Conservation (phyloP, 164 flowering plant genomes). For the Cinnamomum chago region DNA sequence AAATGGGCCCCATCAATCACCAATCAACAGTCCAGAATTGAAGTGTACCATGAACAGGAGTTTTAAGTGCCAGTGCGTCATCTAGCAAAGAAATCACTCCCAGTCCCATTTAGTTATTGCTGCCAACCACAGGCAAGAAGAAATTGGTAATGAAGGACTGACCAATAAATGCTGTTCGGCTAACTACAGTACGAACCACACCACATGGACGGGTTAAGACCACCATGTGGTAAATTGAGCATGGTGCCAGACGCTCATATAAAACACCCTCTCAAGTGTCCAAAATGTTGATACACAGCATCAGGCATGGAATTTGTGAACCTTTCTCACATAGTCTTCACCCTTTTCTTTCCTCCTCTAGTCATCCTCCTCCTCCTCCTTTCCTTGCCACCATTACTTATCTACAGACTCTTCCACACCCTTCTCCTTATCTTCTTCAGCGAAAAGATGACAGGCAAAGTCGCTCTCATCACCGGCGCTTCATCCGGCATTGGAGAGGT, state of each 20-base stretch:
- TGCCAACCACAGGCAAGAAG: too few relatives aligned
- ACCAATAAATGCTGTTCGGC: too few relatives aligned
- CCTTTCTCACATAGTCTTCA: neutral
- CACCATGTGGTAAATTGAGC: neutral
- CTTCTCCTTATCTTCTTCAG: neutral
- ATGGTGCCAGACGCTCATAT: neutral
- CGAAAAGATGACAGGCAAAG: constrained; percentile 11
- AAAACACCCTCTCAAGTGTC: neutral
- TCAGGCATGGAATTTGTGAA: neutral
- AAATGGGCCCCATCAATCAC: too few relatives aligned
- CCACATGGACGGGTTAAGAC: neutral
- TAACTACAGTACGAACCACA: too few relatives aligned
- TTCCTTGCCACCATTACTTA: constrained; percentile 1
- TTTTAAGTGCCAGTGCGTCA: too few relatives aligned
- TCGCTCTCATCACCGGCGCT: constrained; percentile 17
- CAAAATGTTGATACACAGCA: neutral
- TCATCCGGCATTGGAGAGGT: constrained; percentile 21
- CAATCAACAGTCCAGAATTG: too few relatives aligned
- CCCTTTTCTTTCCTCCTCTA: constrained; percentile 1
- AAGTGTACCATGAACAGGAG: too few relatives aligned
- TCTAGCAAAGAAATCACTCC: too few relatives aligned
- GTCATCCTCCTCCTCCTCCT: neutral
- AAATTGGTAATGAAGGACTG: too few relatives aligned
- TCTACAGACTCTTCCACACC: constrained; percentile 7
- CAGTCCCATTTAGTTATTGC: too few relatives aligned